phyloP scores from a whole-genome alignment of 1,284 basidiomycete species.

The Coniophora puteana region DNA sequence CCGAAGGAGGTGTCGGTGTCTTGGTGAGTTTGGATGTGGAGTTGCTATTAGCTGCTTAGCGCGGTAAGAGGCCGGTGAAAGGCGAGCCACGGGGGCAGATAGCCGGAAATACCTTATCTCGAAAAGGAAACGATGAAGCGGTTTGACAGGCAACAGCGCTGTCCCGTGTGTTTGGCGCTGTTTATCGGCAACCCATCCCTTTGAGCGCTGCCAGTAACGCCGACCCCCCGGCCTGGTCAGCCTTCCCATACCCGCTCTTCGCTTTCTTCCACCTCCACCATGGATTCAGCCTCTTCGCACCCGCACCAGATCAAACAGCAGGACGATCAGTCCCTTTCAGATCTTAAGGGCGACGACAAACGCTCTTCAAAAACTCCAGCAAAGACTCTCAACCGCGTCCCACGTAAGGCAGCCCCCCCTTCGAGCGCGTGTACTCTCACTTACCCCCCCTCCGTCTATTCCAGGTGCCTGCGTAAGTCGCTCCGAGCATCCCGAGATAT shows the following conservation, averaged over 20 bases:
- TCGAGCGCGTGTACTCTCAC: conserved; percentile 11
- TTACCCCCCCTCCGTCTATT: conserved; percentile 14
- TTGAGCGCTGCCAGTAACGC: conserved; percentile 3
- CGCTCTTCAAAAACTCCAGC: conserved; percentile 63
- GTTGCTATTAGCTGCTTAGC: too few relatives aligned
- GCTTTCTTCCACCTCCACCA: conserved; percentile 4
- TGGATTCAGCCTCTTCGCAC: conserved; percentile 10
- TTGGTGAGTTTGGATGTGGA: too few relatives aligned
- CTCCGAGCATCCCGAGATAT: conserved; percentile 8
- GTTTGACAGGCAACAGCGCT: too few relatives aligned
- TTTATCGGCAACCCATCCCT: too few relatives aligned
- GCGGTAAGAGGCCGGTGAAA: too few relatives aligned
- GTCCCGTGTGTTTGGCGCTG: too few relatives aligned
- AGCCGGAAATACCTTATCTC: too few relatives aligned
- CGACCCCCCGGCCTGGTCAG: background rate
- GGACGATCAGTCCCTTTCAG: conserved; percentile 39
- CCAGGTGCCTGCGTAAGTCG: conserved; percentile 73
- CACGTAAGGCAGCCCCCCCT: conserved; percentile 51
- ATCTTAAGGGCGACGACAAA: conserved; percentile 35
- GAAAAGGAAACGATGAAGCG: too few relatives aligned
- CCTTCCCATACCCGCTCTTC: conserved; percentile 1
- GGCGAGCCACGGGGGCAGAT: too few relatives aligned
- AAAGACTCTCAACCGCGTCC: conserved; percentile 78
- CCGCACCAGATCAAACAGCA: conserved; percentile 32
- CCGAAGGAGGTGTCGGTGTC: too few relatives aligned